Evolutionary conservation across 1,139 yeast species (phyloP), one percentile per base, ranked within the genome.

Genomic region (Pichia sp.): DNA sequence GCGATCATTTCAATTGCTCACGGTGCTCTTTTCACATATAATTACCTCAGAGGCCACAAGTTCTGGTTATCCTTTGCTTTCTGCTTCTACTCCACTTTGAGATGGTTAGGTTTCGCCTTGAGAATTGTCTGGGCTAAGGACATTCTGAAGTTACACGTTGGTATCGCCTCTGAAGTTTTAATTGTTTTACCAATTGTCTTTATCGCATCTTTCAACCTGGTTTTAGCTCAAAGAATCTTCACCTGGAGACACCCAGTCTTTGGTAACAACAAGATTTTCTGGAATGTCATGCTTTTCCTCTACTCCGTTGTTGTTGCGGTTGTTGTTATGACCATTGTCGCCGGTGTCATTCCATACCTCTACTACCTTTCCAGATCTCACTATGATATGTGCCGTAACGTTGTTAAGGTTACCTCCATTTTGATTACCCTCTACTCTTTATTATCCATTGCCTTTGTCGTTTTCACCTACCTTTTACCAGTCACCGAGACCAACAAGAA

Each of bases 211-310:
- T 69, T 79, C 55, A 82, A 83, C 59, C 74, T 85, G 65, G 76
- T 84, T 38, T 68, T 86, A 52, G 90, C 90, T 5, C 93, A 85
- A 63, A 75, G 95, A 56, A 72, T 85, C 39, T 85, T 85, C 67
- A 84, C 91, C 9, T 84, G 93, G 89, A 72, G 87, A 60, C 94
- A 86, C 61, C 94, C 95, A 4, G 85, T 81, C 42, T 79, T 85
- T 28, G 94, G 93, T 46, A 73, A 81, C 20, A 65, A 78, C 40
- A 68, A 63, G 46, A 58, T 74, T 40, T 82, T 84, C 60, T 80
- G 85, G 80, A 53, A 56, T 15, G 50, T 70, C 37, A 82, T 85
- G 85, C 60, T 75, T 40, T 45, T 63, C 1, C 58, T 79, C 33
- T 85, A 86, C 61, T 61, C 65, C 4, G 53, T 82, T 43, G 91